Evolutionary conservation across 805 yeast genomes (phyloP), one percentile per base, ranked within the genome.

Genomic region (Kazachstania psychrophila): DNA sequence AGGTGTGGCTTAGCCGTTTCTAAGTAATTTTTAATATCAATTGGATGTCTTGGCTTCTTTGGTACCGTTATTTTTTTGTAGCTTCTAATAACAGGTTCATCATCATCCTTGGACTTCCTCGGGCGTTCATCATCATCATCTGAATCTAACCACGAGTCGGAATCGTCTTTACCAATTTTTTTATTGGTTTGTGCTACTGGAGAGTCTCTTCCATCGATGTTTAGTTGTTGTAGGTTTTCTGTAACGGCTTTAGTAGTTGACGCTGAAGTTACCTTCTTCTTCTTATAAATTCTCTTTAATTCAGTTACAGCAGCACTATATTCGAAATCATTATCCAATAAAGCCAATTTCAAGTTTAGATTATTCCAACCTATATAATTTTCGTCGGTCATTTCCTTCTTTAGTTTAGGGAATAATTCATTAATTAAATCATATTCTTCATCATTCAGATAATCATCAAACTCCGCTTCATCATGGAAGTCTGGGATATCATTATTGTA

Each of bases 1-100:
- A 92, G 73, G 64, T 92, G 98, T 56, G 92, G 97, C 62, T 88
- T 89, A 45, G 86, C 15, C 40, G 89, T 89, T 51, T 79, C 80
- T 73, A 89, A 57, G 50, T 88, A 96, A 37, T 72, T 74, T 44
- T 84, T 79, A 38, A 87, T 72, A 47, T 73, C 73, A 27, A 80
- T 81, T 51, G 60, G 54, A 19, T 51, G 46, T 34, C 49, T 51
- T 33, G 58, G 62, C 36, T 53, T 54, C n/a, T 56, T 54, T 13
- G 57, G 56, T 17, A 43, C 49, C 0, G 48, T 48, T 6, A 49
- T 42, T 25, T 51, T 48, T 33, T 54, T 56, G 36, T 55, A 54
- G 14, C 52, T 45, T 14, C 36, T 42, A 2, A 40, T 23, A 2
- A 34, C 32, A 5, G 44, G 40, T 37, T 52, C 59, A 11, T 36